These are phyloP conservation scores for Mortierella claussenii DNA, from an alignment of 192 early-diverging fungal species.

Conservation along the genomic window DNA sequence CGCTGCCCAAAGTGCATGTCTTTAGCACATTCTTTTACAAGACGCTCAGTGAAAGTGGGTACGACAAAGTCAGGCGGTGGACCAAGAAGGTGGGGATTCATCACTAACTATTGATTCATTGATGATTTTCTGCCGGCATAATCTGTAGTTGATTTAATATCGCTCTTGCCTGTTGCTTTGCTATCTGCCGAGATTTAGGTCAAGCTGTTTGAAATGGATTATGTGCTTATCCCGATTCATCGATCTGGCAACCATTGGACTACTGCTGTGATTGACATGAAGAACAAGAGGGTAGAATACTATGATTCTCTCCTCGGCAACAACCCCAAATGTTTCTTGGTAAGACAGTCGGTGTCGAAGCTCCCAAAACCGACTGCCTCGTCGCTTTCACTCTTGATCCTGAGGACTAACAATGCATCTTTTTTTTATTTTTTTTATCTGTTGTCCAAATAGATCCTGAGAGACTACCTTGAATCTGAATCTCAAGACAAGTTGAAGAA, in stretches of 20 bases:
- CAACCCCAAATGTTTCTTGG: slow-evolving; percentile 63
- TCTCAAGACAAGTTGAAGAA: slow-evolving; percentile 75
- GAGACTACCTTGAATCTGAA: slow-evolving; percentile 79
- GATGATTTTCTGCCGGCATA: background rate
- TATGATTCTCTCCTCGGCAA: slow-evolving; percentile 85
- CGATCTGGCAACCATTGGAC: slow-evolving; percentile 64
- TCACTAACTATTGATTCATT: background rate
- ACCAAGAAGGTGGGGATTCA: slow-evolving; percentile 67
- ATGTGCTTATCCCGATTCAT: slow-evolving; percentile 88
- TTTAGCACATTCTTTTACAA: slow-evolving; percentile 95
- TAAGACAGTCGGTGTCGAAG: slow-evolving; percentile 5
- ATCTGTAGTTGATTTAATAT: no score
- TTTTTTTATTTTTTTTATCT: slow-evolving; percentile 1
- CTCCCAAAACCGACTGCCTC: no score
- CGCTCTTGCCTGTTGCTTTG: no score
- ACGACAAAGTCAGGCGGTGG: slow-evolving; percentile 81
- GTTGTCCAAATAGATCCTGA: slow-evolving; percentile 61
- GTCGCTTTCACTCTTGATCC: no score
- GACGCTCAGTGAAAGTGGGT: slow-evolving; percentile 75
- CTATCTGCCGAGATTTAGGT: no score
- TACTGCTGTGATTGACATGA: slow-evolving; percentile 57
- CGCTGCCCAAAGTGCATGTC: slow-evolving; percentile 76
- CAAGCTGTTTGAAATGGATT: slow-evolving; percentile 81
- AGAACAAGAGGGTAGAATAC: slow-evolving; percentile 73
- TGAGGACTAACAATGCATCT: background rate